Percentiles rank a stretch among this genome's conserved stretches.
Conservation (phyloP, 164 flowering plant species). For the Brasenia schreberi region DNA sequence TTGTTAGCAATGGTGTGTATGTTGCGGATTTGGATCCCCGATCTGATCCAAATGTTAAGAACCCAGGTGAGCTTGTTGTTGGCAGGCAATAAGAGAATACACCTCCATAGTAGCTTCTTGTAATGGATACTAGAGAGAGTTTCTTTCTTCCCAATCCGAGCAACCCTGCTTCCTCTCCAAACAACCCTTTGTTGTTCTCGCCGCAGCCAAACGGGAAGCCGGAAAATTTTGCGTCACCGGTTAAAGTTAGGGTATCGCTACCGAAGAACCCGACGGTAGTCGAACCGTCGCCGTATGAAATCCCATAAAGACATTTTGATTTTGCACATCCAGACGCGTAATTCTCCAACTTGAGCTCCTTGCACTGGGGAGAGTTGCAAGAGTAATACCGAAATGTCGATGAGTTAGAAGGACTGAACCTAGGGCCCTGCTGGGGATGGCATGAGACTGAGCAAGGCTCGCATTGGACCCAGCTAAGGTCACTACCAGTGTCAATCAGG, state of each 20-base stretch:
- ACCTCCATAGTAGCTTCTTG: not conserved
- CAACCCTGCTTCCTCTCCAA: conserved; percentile 1
- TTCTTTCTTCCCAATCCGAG: conserved; percentile 2
- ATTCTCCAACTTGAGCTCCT: not conserved
- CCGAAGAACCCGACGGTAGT: not conserved
- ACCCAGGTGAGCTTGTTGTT: not conserved
- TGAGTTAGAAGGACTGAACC: not conserved
- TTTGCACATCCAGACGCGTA: not conserved
- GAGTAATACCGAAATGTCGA: not conserved
- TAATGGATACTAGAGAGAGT: not conserved
- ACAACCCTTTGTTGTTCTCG: not conserved
- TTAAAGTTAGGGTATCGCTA: not conserved
- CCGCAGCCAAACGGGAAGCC: conserved; percentile 5
- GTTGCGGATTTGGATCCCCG: not conserved
- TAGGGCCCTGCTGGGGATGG: not conserved
- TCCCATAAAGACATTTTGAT: conserved; percentile 1
- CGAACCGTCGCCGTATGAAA: conserved; percentile 1
- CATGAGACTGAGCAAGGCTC: conserved; percentile 1
- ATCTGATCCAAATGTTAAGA: not conserved
- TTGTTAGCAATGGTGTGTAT: not conserved
- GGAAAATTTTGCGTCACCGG: not conserved
- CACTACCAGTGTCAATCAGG: conserved; percentile 6
- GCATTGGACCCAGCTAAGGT: conserved; percentile 5
- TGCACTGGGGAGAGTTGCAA: not conserved
- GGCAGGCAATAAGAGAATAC: conserved; percentile 4